Base-by-base conservation (phyloP, 2,329 filamentous ascomycete species). In the Monosporascus sp. region DNA sequence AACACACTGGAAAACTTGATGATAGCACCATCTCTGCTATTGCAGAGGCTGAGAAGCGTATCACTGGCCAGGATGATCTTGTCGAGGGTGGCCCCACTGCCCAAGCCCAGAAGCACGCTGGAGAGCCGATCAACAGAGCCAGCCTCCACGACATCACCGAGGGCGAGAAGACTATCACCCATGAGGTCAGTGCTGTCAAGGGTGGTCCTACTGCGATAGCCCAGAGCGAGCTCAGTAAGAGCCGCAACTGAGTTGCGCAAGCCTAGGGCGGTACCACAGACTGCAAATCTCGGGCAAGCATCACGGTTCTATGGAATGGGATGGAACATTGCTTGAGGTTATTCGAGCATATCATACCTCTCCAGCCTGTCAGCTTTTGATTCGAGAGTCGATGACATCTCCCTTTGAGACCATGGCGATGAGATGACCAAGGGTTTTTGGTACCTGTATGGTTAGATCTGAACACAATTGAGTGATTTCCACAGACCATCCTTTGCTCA, bases 141-240 rank as follows among this genome's bases (percentile, higher is more conserved):
- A 65, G 70, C 48, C 58, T 75, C 17, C 67, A 68, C 50, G 71
- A 73, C 56, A 72, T 75, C 51, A 68, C 69, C 35, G 60, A 68
- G 37, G 72, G 71, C 35, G 72, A 75, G 63, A 66, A 68, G 44
- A 64, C 40, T 20, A 43, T 43, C n/a, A 43, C 40, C n/a, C 40
- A 43, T 11, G n/a, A 43, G 40, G 40, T 20, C 40, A 43, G n/a
- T n/a, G 40, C n/a, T 18, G 61, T 72, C 24, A 65, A 69, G 49
- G 66, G 69, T 11, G 72, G 72, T 0, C 72, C 73, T 1, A 74
- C 72, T 1, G 56, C 70, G 0, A 62, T 69, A 6, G 70, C 71
- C 1, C 72, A 76, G 61, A 64, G 63, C 43, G 63, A 67, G 54
- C 48, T 65, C 4, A 49, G 46, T 8, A 61, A 64, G 55, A 62